A percentile compares a stretch with the other conserved stretches of the same genome.
phyloP scores from a whole-genome alignment of 345 rosid species.

The Lagerstroemia speciosa region DNA sequence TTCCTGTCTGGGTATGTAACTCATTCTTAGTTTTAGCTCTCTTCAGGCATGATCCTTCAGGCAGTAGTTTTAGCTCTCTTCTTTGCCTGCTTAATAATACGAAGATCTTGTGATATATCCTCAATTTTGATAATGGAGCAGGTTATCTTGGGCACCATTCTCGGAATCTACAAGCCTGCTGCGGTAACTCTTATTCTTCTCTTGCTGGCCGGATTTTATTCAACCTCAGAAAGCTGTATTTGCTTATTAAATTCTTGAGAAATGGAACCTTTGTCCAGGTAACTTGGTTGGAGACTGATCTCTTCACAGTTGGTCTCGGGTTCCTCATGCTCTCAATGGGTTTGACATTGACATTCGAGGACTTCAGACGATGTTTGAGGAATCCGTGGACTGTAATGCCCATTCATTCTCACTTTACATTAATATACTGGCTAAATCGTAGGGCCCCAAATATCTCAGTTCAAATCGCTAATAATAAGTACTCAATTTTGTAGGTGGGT shows the following conservation, averaged over 20 bases:
- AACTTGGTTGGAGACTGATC: conserved; percentile 88
- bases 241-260: too few relatives aligned
- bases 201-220: conserved; percentile 3
- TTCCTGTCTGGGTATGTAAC: conserved; percentile 73
- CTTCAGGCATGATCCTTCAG: too few relatives aligned
- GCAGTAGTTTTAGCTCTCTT: too few relatives aligned
- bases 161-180: conserved; percentile 87
- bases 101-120: neutral
- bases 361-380: conserved; percentile 78
- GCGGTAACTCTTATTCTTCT: conserved; percentile 39
- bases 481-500: conserved; percentile 64
- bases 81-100: neutral
- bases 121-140: conserved; percentile 12
- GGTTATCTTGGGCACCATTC: conserved; percentile 81
- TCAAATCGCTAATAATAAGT: conserved; percentile 8
- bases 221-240: neutral
- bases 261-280: conserved; percentile 43
- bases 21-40: neutral
- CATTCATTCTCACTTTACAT: conserved; percentile 3
- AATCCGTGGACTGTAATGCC: conserved; percentile 89
- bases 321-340: conserved; percentile 99
- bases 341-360: conserved; percentile 79
- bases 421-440: conserved; percentile 2
- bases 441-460: neutral
- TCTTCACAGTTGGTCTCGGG: conserved; percentile 78